Conservation (phyloP, 768 basidiomycete species). For the Suillus placidus region DNA sequence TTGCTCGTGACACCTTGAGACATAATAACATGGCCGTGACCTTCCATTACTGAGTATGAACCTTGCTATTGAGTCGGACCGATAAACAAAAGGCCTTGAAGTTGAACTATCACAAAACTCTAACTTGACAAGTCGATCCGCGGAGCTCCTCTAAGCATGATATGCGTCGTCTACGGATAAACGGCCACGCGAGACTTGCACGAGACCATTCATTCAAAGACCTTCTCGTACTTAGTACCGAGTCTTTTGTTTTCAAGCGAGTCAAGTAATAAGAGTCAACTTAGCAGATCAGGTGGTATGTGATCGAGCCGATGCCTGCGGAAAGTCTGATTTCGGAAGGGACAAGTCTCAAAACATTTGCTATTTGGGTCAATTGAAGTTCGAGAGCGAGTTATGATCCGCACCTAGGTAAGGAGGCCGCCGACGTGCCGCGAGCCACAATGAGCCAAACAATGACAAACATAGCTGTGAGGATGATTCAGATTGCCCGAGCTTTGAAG, state of each 20-base stretch:
- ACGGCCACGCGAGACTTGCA: background rate
- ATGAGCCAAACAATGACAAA: conserved; percentile 26
- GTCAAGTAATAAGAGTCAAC: background rate
- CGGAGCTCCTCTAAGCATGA: background rate
- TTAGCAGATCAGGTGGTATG: background rate
- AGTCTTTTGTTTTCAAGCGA: conserved; percentile 2
- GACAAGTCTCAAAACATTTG: background rate
- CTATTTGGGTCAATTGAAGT: background rate
- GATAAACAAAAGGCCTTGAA: background rate
- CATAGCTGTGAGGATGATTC: background rate
- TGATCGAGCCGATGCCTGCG: conserved; percentile 4
- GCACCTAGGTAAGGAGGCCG: background rate
- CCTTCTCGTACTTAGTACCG: background rate
- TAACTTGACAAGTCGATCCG: background rate
- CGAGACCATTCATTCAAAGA: background rate
- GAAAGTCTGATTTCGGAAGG: background rate
- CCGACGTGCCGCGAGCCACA: conserved; percentile 10
- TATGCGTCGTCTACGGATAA: conserved; percentile 2
- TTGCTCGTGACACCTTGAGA: background rate
- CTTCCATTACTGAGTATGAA: background rate
- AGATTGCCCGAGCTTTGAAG: background rate
- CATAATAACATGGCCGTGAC: background rate
- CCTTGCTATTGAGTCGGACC: background rate
- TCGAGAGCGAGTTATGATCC: conserved; percentile 1
- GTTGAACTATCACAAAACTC: background rate